phyloP scores from a whole-genome alignment of 1,284 basidiomycete genomes.

The Leucoagaricus sp. region DNA sequence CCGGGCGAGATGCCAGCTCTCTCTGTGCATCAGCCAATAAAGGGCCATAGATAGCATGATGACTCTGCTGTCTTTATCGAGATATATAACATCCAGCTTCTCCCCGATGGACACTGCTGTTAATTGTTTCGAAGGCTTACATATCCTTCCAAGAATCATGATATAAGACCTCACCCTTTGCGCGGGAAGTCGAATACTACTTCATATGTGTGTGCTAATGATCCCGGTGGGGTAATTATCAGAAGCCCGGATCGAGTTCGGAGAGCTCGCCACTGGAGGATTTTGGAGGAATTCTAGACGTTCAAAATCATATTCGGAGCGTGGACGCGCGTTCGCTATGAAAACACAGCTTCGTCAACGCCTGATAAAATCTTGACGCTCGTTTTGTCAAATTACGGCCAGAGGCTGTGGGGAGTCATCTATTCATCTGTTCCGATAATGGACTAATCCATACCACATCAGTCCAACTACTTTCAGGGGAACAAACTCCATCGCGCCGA shows the following conservation, averaged over 20 bases:
- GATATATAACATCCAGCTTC: conserved; percentile 8
- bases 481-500: not conserved
- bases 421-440: not conserved
- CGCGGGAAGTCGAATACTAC: not conserved
- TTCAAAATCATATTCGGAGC: no score
- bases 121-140: conserved; percentile 13
- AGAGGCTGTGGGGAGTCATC: not conserved
- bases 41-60: not conserved
- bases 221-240: not conserved
- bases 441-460: conserved; percentile 4
- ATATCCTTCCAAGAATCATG: conserved; percentile 2
- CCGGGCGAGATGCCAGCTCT: conserved; percentile 4
- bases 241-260: not conserved
- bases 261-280: not conserved
- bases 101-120: conserved; percentile 5
- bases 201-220: not conserved
- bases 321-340: not conserved
- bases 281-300: not conserved
- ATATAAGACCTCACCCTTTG: not conserved
- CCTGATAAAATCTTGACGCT: conserved; percentile 2
- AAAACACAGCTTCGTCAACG: not conserved
- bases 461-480: not conserved
- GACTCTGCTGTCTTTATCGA: conserved; percentile 3
- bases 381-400: not conserved
- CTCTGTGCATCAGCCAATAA: conserved; percentile 11